Evolutionary conservation across 495 filamentous ascomycete species (phyloP).

Genomic region (Penicillium ucsense): DNA sequence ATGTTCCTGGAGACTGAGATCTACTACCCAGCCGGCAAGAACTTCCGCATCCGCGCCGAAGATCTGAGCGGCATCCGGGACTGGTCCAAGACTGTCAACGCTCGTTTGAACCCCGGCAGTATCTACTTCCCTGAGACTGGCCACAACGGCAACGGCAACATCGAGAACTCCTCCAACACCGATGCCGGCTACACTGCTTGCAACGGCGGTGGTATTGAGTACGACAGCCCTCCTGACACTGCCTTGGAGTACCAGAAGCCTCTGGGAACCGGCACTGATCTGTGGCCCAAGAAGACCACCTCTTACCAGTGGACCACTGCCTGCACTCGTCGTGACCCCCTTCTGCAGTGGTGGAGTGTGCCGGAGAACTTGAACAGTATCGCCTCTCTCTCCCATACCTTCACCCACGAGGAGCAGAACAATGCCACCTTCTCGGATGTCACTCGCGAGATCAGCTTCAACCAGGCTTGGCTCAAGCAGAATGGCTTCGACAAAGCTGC

Average conservation of each 20-base stretch:
- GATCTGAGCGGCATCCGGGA: slow-evolving; percentile 40
- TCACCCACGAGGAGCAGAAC: slow-evolving; percentile 50
- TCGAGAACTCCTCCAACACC: slow-evolving; percentile 33
- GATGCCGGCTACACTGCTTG: slow-evolving; percentile 23
- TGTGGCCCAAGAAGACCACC: slow-evolving; percentile 42
- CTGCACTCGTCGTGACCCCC: slow-evolving; percentile 40
- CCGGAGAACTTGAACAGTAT: slow-evolving; percentile 41
- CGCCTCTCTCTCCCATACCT: slow-evolving; percentile 51
- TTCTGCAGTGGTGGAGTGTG: slow-evolving; percentile 42
- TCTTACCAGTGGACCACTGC: slow-evolving; percentile 37
- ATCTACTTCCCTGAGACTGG: slow-evolving; percentile 47
- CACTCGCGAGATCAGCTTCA: slow-evolving; percentile 48
- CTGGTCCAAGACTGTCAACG: slow-evolving; percentile 43
- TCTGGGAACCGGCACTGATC: slow-evolving; percentile 43
- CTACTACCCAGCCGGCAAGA: slow-evolving; percentile 34
- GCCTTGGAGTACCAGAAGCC: slow-evolving; percentile 47
- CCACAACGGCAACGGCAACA: slow-evolving; percentile 55
- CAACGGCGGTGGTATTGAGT: slow-evolving; percentile 28
- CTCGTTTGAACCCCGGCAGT: slow-evolving; percentile 45
- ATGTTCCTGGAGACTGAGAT: slow-evolving; percentile 50
- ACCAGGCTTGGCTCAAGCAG: slow-evolving; percentile 47
- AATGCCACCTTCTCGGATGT: slow-evolving; percentile 53
- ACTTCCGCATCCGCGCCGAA: slow-evolving; percentile 40
- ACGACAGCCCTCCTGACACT: slow-evolving; percentile 33
- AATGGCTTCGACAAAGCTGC: slow-evolving; percentile 33